phyloP scores from a whole-genome alignment of 495 filamentous ascomycete genomes.

The Penicillium coprophilum region DNA sequence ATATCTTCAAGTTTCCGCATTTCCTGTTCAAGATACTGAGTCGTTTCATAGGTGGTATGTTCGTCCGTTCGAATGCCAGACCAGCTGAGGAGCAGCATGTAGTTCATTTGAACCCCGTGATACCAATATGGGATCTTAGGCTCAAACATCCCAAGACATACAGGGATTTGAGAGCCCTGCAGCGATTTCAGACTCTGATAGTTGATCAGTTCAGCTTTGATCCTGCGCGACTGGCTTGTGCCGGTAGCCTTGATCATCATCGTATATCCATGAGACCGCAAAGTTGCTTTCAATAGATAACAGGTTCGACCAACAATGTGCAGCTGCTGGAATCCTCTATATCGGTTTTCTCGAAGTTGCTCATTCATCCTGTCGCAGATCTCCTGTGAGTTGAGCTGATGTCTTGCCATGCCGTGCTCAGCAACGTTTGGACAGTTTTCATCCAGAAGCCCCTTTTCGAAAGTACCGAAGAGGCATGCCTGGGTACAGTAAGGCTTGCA shows the following conservation, averaged over 20 bases:
- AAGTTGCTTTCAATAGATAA: constrained; percentile 32
- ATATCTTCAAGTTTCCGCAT: constrained; percentile 4
- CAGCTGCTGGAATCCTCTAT: constrained; percentile 26
- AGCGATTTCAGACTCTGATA: neutral
- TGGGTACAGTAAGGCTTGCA: constrained; percentile 29
- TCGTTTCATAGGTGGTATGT: constrained; percentile 10
- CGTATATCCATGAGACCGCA: constrained; percentile 31
- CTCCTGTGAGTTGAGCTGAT: constrained; percentile 20
- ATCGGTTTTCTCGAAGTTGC: constrained; percentile 27
- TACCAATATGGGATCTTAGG: constrained; percentile 24
- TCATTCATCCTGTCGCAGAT: constrained; percentile 27
- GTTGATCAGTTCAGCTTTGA: neutral
- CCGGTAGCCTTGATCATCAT: constrained; percentile 31
- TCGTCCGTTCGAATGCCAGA: constrained; percentile 12
- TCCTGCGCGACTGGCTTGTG: neutral
- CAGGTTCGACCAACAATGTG: constrained; percentile 29
- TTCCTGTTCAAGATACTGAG: constrained; percentile 13
- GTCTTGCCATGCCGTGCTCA: constrained; percentile 18
- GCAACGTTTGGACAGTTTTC: constrained; percentile 27
- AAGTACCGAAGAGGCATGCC: constrained; percentile 27
- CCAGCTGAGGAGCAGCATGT: constrained; percentile 5
- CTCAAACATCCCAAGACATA: constrained; percentile 17
- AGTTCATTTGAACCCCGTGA: constrained; percentile 10
- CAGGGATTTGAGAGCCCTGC: constrained; percentile 19
- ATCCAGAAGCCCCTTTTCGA: constrained; percentile 26